A percentile compares a stretch with the other conserved stretches of the same genome.
Conservation (phyloP, 495 filamentous ascomycete genomes). For the Mycothermus thermophilus region DNA sequence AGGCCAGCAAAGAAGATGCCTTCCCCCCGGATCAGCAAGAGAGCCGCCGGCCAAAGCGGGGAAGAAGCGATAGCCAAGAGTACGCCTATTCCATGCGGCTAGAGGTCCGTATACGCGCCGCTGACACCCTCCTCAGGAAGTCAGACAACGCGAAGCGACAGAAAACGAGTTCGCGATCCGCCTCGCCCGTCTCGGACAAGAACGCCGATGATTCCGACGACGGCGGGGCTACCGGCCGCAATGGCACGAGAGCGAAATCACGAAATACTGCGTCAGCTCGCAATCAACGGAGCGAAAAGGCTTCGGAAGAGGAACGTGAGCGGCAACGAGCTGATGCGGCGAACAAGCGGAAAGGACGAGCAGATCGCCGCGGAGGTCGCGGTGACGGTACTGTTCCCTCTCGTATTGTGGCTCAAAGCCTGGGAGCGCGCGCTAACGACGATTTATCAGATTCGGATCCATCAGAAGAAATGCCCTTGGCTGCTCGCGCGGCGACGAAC, state of each 20-base stretch:
- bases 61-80: slow-evolving; percentile 87
- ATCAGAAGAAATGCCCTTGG: slow-evolving; percentile 41
- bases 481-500: slow-evolving; percentile 25
- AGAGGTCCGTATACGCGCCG: too few species aligned
- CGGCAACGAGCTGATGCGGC: slow-evolving; percentile 53
- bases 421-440: slow-evolving; percentile 13
- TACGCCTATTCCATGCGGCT: too few species aligned
- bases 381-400: slow-evolving; percentile 33
- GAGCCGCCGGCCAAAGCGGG: slow-evolving; percentile 59
- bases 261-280: slow-evolving; percentile 45
- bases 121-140: slow-evolving; percentile 30
- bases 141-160: slow-evolving; percentile 46
- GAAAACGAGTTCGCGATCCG: slow-evolving; percentile 60
- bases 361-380: slow-evolving; percentile 59
- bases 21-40: slow-evolving; percentile 31
- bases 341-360: slow-evolving; percentile 58
- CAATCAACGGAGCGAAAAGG: slow-evolving; percentile 53
- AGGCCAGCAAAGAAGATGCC: slow-evolving; percentile 78
- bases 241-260: slow-evolving; percentile 46
- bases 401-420: slow-evolving; percentile 14
- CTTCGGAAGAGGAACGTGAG: slow-evolving; percentile 52
- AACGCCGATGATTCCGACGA: slow-evolving; percentile 55
- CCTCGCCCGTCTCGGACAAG: slow-evolving; percentile 37
- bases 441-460: slow-evolving; percentile 42
- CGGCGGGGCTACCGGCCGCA: slow-evolving; percentile 36